Evolutionary conservation across 306 rosid genomes (phyloP).

Genomic region (Sechiopsis laciniata): DNA sequence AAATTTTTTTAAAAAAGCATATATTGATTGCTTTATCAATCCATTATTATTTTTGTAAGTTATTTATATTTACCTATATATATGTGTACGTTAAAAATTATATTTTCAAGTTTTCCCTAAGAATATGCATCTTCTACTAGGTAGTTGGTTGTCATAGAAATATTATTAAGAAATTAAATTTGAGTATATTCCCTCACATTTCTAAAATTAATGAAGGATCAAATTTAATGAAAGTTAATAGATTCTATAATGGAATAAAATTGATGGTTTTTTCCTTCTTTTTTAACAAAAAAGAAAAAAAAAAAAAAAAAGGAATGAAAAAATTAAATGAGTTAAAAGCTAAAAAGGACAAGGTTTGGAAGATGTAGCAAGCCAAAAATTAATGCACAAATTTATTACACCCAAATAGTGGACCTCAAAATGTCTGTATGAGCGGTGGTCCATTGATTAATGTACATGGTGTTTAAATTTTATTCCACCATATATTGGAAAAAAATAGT

Average conservation of each 20-base stretch:
- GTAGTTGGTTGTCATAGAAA: neutral
- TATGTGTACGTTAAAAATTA: too few relatives aligned
- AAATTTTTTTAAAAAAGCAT: too few relatives aligned
- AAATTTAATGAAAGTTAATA: slow-evolving; percentile 6
- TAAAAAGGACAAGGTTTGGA: too few relatives aligned
- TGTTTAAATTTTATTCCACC: too few relatives aligned
- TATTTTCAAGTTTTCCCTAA: too few relatives aligned
- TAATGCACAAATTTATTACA: slow-evolving; percentile 12
- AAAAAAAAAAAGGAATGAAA: neutral
- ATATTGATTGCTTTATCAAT: too few relatives aligned
- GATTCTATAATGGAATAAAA: slow-evolving; percentile 8
- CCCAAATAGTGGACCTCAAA: slow-evolving; percentile 2
- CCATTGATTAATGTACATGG: too few relatives aligned
- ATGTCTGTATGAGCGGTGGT: neutral
- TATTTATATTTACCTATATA: too few relatives aligned
- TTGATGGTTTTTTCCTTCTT: neutral
- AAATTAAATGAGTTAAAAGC: neutral
- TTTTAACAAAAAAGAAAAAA: too few relatives aligned
- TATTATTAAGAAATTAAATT: neutral
- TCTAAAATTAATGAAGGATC: slow-evolving; percentile 8
- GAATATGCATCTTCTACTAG: neutral
- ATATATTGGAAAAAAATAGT: neutral
- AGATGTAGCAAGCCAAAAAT: neutral
- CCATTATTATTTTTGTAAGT: too few relatives aligned
- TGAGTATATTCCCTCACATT: neutral